phyloP scores from a whole-genome alignment of 2,329 filamentous ascomycete species.

The Fusarium hainanense region DNA sequence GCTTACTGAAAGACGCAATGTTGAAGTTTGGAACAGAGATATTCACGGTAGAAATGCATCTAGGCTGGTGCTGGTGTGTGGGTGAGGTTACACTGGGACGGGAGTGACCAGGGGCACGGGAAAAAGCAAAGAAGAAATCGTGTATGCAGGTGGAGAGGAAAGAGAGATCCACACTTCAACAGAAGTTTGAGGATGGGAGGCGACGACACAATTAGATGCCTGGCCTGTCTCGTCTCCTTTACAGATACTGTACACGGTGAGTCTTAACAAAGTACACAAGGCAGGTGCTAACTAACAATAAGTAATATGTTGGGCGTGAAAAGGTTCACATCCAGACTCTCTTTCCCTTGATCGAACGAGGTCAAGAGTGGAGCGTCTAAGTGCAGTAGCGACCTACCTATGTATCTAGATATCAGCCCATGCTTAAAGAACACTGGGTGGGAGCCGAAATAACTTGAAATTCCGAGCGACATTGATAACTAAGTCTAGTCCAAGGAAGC shows the following conservation, averaged over 20 bases:
- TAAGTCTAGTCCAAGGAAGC: not conserved
- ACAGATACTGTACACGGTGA: not conserved
- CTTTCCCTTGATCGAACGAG: slow-evolving; percentile 18
- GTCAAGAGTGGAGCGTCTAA: slow-evolving; percentile 31
- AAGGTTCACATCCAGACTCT: slow-evolving; percentile 24
- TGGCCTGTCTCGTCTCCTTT: not conserved
- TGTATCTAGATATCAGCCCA: slow-evolving; percentile 8
- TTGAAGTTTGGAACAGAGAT: not conserved
- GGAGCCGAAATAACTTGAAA: slow-evolving; percentile 17
- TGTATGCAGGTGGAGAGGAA: slow-evolving; percentile 40
- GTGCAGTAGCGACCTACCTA: not conserved
- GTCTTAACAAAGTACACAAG: not conserved
- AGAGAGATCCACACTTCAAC: slow-evolving; percentile 25
- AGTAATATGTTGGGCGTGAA: slow-evolving; percentile 20
- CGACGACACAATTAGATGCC: not conserved
- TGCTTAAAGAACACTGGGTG: not conserved
- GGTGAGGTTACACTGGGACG: slow-evolving; percentile 33
- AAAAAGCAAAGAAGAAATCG: slow-evolving; percentile 44
- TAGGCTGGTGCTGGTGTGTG: slow-evolving; percentile 24
- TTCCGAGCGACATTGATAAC: slow-evolving; percentile 7
- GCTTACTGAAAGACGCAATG: slow-evolving; percentile 6
- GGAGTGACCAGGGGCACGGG: slow-evolving; percentile 36
- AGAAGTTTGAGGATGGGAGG: slow-evolving; percentile 4
- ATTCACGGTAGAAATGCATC: not conserved
- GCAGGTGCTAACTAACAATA: not conserved